Percentiles rank a stretch among this genome's conserved stretches.
phyloP scores from a whole-genome alignment of 148 eudicot genomes.

The Spergularia marina region DNA sequence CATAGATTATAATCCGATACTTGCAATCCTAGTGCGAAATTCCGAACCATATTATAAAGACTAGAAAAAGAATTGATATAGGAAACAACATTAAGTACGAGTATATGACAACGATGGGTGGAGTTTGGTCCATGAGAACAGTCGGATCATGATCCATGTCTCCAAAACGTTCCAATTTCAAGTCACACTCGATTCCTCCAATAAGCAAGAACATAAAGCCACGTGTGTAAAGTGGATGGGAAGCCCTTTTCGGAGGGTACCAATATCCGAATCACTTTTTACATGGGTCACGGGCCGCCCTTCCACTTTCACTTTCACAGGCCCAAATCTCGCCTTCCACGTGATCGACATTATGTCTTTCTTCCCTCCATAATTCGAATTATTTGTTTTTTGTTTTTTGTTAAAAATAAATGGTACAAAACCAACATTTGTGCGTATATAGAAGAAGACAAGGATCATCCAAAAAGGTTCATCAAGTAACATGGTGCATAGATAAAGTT shows the following conservation, averaged over 20 bases:
- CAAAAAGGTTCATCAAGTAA: neutral
- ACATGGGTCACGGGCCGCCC: constrained; percentile 22
- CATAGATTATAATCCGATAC: no score
- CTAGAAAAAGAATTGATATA: neutral
- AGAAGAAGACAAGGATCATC: constrained; percentile 1
- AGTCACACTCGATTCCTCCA: neutral
- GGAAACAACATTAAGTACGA: neutral
- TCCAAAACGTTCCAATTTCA: neutral
- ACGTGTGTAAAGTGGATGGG: constrained; percentile 6
- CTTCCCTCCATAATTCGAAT: neutral
- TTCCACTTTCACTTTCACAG: neutral
- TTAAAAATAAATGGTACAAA: no score
- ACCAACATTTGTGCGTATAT: neutral
- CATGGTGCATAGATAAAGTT: constrained; percentile 1
- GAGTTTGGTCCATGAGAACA: constrained; percentile 4
- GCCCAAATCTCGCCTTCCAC: constrained; percentile 15
- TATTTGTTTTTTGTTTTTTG: neutral
- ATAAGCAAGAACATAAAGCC: neutral
- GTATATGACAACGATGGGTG: neutral
- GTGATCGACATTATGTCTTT: constrained; percentile 13
- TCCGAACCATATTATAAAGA: no score
- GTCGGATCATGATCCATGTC: constrained; percentile 17
- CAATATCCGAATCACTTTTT: neutral
- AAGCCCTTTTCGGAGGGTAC: neutral
- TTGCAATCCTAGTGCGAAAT: no score